Evolutionary conservation across 1,284 basidiomycete species (phyloP).

Genomic region (Stereum hirsutum): DNA sequence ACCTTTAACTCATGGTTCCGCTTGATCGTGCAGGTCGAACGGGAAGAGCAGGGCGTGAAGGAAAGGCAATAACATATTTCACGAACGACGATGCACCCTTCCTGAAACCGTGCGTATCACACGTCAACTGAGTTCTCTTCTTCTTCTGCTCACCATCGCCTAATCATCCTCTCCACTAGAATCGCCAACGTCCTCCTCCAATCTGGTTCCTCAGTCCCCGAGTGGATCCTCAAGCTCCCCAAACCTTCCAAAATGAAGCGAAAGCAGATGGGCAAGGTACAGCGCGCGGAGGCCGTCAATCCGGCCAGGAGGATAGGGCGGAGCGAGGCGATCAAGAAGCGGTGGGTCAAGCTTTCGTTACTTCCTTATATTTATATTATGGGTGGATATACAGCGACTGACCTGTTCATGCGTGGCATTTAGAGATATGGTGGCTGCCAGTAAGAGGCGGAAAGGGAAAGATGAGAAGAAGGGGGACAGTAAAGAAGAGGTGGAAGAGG

Average conservation of each 20-base stretch:
- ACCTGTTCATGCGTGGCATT: slow-evolving; percentile 3
- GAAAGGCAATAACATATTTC: slow-evolving; percentile 93
- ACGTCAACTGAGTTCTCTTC: slow-evolving; percentile 4
- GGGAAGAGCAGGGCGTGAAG: slow-evolving; percentile 86
- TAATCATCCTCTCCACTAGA: slow-evolving; percentile 28
- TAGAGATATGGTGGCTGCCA: slow-evolving; percentile 70
- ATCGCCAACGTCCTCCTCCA: slow-evolving; percentile 93
- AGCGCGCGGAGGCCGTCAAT: slow-evolving; percentile 71
- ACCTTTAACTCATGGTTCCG: slow-evolving; percentile 3
- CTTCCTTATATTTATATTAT: neutral
- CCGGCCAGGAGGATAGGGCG: slow-evolving; percentile 66
- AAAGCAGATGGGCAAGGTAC: slow-evolving; percentile 75
- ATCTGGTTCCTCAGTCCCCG: slow-evolving; percentile 82
- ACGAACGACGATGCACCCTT: slow-evolving; percentile 89
- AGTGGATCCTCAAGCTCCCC: slow-evolving; percentile 83
- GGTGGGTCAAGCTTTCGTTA: slow-evolving; percentile 29
- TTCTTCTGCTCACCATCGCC: slow-evolving; percentile 7
- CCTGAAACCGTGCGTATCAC: slow-evolving; percentile 83
- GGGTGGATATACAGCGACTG: slow-evolving; percentile 6
- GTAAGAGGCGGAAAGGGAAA: slow-evolving; percentile 48
- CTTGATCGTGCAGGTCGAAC: slow-evolving; percentile 57
- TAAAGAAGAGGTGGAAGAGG: too few species aligned
- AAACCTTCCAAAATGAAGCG: slow-evolving; percentile 88
- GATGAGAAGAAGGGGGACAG: neutral
- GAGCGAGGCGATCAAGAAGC: slow-evolving; percentile 65